Percentiles rank a stretch among this genome's conserved stretches.
Evolutionary conservation across 2,329 filamentous ascomycete genomes (phyloP).

Genomic region (Fusarium heterosporum): DNA sequence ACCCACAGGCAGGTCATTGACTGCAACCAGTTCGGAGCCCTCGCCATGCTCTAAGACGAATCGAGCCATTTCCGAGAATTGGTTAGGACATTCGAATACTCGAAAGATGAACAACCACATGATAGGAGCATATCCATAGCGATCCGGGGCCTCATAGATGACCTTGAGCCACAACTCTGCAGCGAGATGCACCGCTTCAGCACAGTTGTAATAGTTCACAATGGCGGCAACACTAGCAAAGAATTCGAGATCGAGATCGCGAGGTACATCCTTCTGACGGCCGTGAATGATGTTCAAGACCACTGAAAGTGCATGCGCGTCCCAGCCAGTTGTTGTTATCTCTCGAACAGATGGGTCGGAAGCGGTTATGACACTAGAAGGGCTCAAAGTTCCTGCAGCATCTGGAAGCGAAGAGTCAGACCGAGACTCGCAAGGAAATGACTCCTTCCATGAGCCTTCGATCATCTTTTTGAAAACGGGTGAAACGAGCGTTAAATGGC

Average conservation of each 20-base stretch:
- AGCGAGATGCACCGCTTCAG: neutral
- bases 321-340: neutral
- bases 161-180: neutral
- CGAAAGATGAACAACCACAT: neutral
- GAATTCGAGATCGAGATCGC: neutral
- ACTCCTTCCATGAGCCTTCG: neutral
- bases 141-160: fast-evolving
- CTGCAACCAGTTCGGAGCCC: no score
- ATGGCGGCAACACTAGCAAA: neutral
- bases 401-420: neutral
- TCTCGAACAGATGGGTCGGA: neutral
- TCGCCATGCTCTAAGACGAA: no score
- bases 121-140: neutral
- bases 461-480: neutral
- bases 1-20: no score
- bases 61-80: no score
- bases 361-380: neutral
- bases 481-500: neutral
- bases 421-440: fast-evolving
- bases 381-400: no score
- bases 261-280: neutral
- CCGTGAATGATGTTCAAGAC: conserved; percentile 17
- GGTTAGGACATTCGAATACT: no score
- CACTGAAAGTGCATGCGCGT: neutral
- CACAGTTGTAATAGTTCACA: conserved; percentile 16